These are phyloP conservation scores for Quercus parvula DNA, from an alignment of 306 rosid genomes.

Conservation along the genomic window DNA sequence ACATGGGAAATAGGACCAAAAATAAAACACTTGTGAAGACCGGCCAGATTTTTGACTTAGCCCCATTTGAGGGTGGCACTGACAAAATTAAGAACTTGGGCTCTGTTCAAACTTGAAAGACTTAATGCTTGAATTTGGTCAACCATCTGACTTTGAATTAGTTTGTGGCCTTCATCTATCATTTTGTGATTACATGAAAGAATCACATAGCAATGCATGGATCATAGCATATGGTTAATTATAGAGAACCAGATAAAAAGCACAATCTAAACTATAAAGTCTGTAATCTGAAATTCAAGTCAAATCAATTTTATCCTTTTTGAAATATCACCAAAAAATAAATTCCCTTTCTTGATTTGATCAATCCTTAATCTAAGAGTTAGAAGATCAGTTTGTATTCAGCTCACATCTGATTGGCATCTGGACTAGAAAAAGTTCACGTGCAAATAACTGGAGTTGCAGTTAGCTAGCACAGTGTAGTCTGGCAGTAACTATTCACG, in stretches of 20 bases:
- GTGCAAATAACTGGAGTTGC: neutral
- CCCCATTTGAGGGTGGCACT: too few species aligned
- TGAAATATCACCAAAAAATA: too few species aligned
- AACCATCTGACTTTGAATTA: neutral
- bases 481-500: neutral
- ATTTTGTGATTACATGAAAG: neutral
- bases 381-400: too few species aligned
- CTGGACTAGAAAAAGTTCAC: neutral
- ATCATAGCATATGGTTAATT: neutral
- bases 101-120: neutral
- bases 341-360: too few species aligned
- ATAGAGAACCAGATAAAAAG: neutral
- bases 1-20: neutral
- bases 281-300: neutral
- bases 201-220: neutral
- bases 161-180: neutral
- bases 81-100: neutral
- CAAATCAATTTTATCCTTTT: neutral
- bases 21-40: neutral
- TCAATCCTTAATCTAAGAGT: too few species aligned
- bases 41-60: too few species aligned
- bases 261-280: neutral
- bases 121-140: neutral
- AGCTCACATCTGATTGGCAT: neutral
- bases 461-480: neutral